Evolutionary conservation across 2,329 filamentous ascomycete species (phyloP), one percentile per base, ranked within the genome.

Genomic region (Bipolaris gigantea): DNA sequence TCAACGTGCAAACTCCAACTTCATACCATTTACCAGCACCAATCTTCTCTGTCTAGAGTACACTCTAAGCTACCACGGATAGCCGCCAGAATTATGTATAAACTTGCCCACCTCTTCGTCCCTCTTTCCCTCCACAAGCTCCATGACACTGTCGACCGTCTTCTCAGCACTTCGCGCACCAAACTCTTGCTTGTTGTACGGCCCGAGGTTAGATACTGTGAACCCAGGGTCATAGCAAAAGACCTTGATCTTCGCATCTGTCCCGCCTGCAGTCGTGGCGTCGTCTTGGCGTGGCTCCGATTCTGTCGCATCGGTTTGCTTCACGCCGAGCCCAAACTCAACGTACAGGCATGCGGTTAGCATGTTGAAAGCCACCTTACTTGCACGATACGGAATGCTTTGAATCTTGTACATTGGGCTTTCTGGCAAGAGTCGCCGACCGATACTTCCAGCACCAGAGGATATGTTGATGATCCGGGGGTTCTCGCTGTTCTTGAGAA

Each of bases 311-410:
- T 60, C 55, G 4, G 38, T 30, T 30, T 62, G 60, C 27, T 56
- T 47, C 15, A 62, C 11, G 1, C 55, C 57, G 10, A 59, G 32
- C 0, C 62, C 69, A 45, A 65, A 72, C 55, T 75, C 67, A 4
- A 68, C 65, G 27, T 57, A 56, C 44, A 75, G 61, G 42, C 64
- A 70, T 10, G 67, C 65, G 8, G 64, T 67, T 11, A 77, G 50
- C 74, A 77, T 76, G 35, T 75, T 76, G 56, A 76, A 50, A 1
- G 75, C 75, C 4, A 73, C 65, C 55, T 77, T 77, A 25, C 67
- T 73, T 0, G 70, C 65, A 4, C 71, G 66, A 46, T 77, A 77
- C 18, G 65, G 66, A 5, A 67, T 57, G 2, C 50, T 51, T 19
- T 63, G 50, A 2, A 65, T 54, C 18, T 68, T 68, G 53, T 73